A percentile compares a stretch with the other conserved stretches of the same genome.
Evolutionary conservation across 148 eudicot genomes (phyloP).

Genomic region (Fallopia convolvulus): DNA sequence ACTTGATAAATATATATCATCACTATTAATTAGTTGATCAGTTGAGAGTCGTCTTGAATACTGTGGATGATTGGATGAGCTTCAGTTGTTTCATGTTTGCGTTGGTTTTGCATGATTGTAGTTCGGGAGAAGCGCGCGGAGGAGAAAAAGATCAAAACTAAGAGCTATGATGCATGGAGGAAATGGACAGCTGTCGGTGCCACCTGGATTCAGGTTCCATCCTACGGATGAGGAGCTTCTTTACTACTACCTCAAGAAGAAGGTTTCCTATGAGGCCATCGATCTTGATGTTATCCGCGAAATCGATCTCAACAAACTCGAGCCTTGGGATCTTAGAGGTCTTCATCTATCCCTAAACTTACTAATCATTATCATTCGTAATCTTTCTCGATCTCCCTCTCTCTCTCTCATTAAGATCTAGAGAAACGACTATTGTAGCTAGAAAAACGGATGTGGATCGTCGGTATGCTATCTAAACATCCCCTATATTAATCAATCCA

Average conservation of each 20-base stretch:
- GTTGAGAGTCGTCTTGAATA: neutral
- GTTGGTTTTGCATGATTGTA: neutral
- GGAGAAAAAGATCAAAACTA: neutral
- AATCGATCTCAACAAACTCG: slow-evolving; percentile 94
- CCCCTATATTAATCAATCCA: too few species aligned
- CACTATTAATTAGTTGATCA: neutral
- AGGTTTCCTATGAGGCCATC: slow-evolving; percentile 85
- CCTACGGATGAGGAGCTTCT: slow-evolving; percentile 93
- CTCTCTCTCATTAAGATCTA: too few species aligned
- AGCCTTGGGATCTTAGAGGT: slow-evolving; percentile 99
- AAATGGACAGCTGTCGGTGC: slow-evolving; percentile 59
- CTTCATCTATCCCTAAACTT: neutral
- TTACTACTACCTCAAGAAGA: slow-evolving; percentile 80
- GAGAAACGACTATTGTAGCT: too few species aligned
- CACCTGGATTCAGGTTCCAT: slow-evolving; percentile 94
- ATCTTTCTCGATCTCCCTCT: too few species aligned
- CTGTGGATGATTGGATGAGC: neutral
- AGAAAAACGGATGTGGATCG: too few species aligned
- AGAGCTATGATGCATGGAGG: slow-evolving; percentile 25
- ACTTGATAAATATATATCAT: too few species aligned
- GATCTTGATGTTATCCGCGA: slow-evolving; percentile 92
- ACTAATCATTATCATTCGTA: too few species aligned
- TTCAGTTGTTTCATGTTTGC: neutral
- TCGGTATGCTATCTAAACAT: too few species aligned
- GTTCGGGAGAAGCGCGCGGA: neutral